These are phyloP conservation scores for Pachyrhizus erosus DNA, from an alignment of 306 rosid genomes.

Conservation along the genomic window DNA sequence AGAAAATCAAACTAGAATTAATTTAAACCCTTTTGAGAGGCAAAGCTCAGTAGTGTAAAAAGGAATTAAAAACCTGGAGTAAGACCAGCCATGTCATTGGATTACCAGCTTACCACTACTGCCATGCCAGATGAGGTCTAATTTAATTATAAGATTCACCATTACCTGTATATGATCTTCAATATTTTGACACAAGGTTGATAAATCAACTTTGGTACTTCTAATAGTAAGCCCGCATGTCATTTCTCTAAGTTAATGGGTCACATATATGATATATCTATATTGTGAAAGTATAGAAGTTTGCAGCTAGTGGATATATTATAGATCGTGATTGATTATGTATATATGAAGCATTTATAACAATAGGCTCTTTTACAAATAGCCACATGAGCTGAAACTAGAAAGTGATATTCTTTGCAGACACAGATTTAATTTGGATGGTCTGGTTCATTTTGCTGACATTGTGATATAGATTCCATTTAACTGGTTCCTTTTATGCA, in stretches of 20 bases:
- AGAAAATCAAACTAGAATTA: too few relatives aligned
- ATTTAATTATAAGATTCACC: not conserved
- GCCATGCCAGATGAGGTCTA: not conserved
- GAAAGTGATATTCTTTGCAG: not conserved
- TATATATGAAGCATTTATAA: not conserved
- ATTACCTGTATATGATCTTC: not conserved
- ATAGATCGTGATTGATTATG: not conserved
- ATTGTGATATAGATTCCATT: not conserved
- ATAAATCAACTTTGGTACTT: not conserved
- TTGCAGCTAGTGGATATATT: not conserved
- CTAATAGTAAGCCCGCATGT: not conserved
- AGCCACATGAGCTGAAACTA: not conserved
- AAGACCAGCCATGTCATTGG: not conserved
- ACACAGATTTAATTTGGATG: not conserved
- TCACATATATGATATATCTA: not conserved
- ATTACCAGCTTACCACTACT: not conserved
- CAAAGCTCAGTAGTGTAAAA: too few relatives aligned
- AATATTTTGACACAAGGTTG: not conserved
- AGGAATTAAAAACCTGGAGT: too few relatives aligned
- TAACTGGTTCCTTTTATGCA: conserved; percentile 42
- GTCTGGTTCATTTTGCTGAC: not conserved
- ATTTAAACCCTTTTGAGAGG: too few relatives aligned
- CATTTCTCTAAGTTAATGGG: not conserved
- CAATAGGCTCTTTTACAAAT: not conserved
- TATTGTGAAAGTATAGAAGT: not conserved